Conservation (phyloP, 179 eudicot genomes). For the Spinacia oleracea region DNA sequence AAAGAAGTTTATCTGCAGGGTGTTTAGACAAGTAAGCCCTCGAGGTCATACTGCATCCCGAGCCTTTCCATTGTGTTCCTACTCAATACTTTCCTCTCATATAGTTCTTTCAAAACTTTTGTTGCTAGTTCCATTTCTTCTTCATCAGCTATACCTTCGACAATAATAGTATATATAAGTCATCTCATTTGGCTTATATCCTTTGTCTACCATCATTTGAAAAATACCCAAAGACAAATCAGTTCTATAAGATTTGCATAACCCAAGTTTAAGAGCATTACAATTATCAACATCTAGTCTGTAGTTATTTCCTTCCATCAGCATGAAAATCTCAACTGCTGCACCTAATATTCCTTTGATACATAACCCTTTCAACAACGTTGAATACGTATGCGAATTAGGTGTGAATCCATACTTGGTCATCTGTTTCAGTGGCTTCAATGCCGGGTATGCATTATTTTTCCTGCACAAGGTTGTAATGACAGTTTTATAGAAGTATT, state of each 20-base stretch:
- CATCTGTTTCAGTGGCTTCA: constrained; percentile 62
- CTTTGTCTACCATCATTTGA: constrained; percentile 68
- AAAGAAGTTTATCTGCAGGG: background rate
- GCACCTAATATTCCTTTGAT: constrained; percentile 70
- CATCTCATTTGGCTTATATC: constrained; percentile 66
- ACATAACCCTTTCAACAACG: constrained; percentile 76
- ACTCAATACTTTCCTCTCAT: constrained; percentile 46
- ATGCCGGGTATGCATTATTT: constrained; percentile 69
- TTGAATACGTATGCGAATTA: constrained; percentile 61
- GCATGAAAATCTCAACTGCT: constrained; percentile 61
- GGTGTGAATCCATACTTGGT: constrained; percentile 57
- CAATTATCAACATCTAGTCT: constrained; percentile 64
- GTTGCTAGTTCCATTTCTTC: constrained; percentile 57
- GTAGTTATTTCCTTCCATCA: constrained; percentile 60
- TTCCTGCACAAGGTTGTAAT: constrained; percentile 69
- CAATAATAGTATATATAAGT: constrained; percentile 71
- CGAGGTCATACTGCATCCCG: constrained; percentile 72
- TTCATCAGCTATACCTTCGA: constrained; percentile 72
- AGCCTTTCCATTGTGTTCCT: constrained; percentile 64
- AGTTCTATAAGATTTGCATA: constrained; percentile 69
- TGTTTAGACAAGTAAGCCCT: constrained; percentile 32
- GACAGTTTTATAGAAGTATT: constrained; percentile 58
- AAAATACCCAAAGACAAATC: constrained; percentile 61
- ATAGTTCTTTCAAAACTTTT: constrained; percentile 53
- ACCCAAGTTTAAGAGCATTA: constrained; percentile 74